These are phyloP conservation scores for Epichloe bromicola DNA, from an alignment of 2,329 filamentous ascomycete species.

Conservation along the genomic window DNA sequence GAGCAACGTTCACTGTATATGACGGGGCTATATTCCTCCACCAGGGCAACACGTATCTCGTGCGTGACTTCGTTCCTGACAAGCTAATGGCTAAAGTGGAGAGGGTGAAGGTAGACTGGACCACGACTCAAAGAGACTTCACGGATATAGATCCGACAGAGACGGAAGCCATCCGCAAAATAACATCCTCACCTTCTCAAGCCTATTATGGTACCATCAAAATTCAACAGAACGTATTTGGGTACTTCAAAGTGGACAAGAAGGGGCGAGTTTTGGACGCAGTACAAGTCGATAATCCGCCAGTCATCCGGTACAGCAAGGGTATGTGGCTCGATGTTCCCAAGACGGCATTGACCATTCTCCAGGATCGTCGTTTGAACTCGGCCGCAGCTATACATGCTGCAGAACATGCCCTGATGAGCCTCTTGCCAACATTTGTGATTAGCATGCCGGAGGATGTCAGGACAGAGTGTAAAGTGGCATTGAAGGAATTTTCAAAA, in stretches of 20 bases:
- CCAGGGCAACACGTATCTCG: constrained; percentile 84
- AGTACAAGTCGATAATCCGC: constrained; percentile 84
- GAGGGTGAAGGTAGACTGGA: constrained; percentile 87
- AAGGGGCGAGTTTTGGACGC: constrained; percentile 78
- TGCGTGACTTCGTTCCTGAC: constrained; percentile 77
- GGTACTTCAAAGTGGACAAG: constrained; percentile 94
- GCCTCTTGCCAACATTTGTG: constrained; percentile 80
- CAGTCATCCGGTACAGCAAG: constrained; percentile 71
- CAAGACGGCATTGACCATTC: constrained; percentile 61
- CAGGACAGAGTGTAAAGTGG: constrained; percentile 84
- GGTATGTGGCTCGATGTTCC: constrained; percentile 96
- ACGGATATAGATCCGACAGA: constrained; percentile 91
- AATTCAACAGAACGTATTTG: constrained; percentile 81
- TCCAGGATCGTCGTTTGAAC: constrained; percentile 60
- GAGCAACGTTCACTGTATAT: constrained; percentile 93
- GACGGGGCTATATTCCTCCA: constrained; percentile 95
- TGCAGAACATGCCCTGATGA: constrained; percentile 81
- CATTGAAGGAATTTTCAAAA: constrained; percentile 73
- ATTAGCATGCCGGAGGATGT: constrained; percentile 84
- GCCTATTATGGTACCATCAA: constrained; percentile 81
- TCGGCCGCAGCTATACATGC: constrained; percentile 86
- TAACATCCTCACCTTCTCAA: constrained; percentile 46
- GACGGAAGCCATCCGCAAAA: constrained; percentile 72
- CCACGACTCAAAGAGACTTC: constrained; percentile 80
- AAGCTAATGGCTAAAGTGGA: constrained; percentile 76